phyloP scores from a whole-genome alignment of 345 rosid species.

The Hypericum perforatum region DNA sequence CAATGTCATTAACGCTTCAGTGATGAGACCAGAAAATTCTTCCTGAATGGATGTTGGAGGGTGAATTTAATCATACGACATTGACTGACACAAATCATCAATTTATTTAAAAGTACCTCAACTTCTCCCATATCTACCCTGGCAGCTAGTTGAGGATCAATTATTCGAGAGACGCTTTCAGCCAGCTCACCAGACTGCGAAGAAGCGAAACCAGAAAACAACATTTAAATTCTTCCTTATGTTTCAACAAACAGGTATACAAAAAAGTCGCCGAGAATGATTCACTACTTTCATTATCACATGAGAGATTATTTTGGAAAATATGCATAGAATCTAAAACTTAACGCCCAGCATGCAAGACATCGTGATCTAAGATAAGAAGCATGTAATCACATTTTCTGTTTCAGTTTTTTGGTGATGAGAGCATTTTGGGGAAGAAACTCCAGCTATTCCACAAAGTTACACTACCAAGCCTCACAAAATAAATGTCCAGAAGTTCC shows the following conservation, averaged over 20 bases:
- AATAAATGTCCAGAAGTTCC: no score
- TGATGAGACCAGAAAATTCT: slow-evolving; percentile 90
- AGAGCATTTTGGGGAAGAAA: no score
- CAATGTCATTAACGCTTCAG: slow-evolving; percentile 74
- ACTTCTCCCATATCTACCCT: slow-evolving; percentile 86
- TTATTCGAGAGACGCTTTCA: slow-evolving; percentile 84
- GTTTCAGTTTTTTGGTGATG: no score
- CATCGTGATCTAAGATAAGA: no score
- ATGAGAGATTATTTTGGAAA: no score
- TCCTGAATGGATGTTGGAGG: slow-evolving; percentile 46
- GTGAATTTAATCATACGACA: slow-evolving; percentile 15
- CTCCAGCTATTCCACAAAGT: no score
- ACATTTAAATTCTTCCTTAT: no score
- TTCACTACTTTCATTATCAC: background rate
- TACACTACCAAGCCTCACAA: no score
- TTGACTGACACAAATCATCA: slow-evolving; percentile 2
- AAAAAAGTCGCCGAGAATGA: background rate
- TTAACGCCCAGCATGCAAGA: no score
- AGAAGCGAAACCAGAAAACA: slow-evolving; percentile 15
- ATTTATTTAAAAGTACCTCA: slow-evolving; percentile 45
- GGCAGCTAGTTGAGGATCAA: slow-evolving; percentile 73
- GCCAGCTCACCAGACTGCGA: slow-evolving; percentile 86
- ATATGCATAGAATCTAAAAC: no score
- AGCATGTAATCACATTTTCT: no score
- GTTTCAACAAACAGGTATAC: background rate